Evolutionary conservation across 257 asterid species (phyloP), one percentile per base, ranked within the genome.

Genomic region (Nicotiana tabacum): DNA sequence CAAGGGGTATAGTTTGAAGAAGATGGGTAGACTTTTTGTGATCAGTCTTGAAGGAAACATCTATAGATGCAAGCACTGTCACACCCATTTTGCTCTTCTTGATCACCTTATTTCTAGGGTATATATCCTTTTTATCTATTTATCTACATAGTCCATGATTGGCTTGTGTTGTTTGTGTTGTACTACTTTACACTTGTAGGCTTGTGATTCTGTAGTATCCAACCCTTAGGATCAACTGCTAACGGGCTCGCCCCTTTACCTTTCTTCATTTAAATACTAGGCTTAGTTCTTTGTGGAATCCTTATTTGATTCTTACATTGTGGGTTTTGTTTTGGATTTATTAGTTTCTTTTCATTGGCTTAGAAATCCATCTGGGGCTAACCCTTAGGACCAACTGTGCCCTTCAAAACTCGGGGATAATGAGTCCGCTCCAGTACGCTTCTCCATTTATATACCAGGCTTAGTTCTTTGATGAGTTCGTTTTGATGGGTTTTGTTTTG

Each of bases 41-140:
- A 79, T 91, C 84, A 80, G 82, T 81, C 87, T 95, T 83, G 96
- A 95, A 55, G 98, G 95, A 15, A 78, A 83, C 43, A 80, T 81
- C 79, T 95, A 95, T 83, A 85, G 85, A 55, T 95, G 98, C 96
- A 95, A 90, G 89, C 79, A 89, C 87, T 95, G 98, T 82, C 78
- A 84, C 2, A 81, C 96, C 84, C 94, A 95, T 84, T 92, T 95
- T 32, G 97, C 92, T 48, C 91, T 90, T 77, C 21, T 55, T 74
- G 85, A 87, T 5, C 95, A 91, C 86, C 21, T 93, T 85, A 48
- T 95, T 11, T 93, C 98, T 33, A 91, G 84, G 98, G 98, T 92
- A 43, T 43, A 8, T 43, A 4, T 66, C 17, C 4, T 3, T 27
- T 35, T 68, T 66, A 9, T 0, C 29, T 60, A 9, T 82, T 21